These are phyloP conservation scores for Penicillium steckii DNA, from an alignment of 495 filamentous ascomycete genomes.

Conservation along the genomic window DNA sequence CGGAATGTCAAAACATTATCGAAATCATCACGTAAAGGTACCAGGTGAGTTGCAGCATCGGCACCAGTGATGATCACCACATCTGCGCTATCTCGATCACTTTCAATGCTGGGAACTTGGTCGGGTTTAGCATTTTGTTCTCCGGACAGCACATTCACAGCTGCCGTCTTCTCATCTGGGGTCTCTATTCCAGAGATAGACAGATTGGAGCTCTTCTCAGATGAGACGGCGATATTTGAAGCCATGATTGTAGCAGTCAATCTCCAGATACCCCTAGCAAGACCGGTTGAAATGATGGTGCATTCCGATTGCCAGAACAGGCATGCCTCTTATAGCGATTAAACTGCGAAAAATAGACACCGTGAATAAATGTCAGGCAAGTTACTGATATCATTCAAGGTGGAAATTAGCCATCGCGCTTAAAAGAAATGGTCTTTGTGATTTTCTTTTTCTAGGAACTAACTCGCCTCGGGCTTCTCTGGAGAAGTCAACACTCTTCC, in stretches of 20 bases:
- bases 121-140: background rate
- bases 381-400: background rate
- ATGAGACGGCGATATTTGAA: background rate
- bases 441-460: no score
- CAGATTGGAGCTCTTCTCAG: background rate
- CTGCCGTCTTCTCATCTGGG: background rate
- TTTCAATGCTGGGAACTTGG: constrained; percentile 2
- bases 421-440: background rate
- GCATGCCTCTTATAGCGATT: background rate
- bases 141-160: background rate
- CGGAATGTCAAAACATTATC: constrained; percentile 47
- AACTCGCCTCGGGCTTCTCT: no score
- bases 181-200: background rate
- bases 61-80: constrained; percentile 28
- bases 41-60: constrained; percentile 31
- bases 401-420: background rate
- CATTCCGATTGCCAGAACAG: background rate
- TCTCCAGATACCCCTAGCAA: background rate
- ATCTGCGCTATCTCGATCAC: constrained; percentile 13
- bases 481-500: no score
- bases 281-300: background rate
- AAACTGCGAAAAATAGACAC: no score
- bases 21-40: constrained; percentile 46
- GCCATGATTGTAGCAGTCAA: background rate
- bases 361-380: no score